These are phyloP conservation scores for Clonostachys sp. DNA, from an alignment of 2,329 filamentous ascomycete genomes.

Conservation along the genomic window DNA sequence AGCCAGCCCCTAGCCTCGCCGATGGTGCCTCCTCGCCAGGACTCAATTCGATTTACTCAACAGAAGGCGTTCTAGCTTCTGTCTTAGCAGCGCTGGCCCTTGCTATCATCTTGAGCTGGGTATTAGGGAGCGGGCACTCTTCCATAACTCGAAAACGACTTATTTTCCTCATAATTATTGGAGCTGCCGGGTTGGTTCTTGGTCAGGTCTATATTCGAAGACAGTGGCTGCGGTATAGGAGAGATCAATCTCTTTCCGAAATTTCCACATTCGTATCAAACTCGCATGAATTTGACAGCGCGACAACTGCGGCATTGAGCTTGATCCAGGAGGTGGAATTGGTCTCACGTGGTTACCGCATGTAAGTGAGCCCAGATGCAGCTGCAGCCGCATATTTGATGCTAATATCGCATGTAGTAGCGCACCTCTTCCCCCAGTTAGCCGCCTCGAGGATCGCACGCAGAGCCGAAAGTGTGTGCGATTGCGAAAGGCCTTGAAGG, in stretches of 20 bases:
- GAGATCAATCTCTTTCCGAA: constrained; percentile 68
- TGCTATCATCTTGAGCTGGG: constrained; percentile 71
- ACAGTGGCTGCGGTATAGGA: constrained; percentile 76
- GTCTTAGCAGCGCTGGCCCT: constrained; percentile 53
- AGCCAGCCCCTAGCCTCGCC: constrained; percentile 10
- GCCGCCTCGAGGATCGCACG: constrained; percentile 77
- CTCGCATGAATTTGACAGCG: constrained; percentile 77
- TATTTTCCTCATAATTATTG: constrained; percentile 37
- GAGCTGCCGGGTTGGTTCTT: constrained; percentile 47
- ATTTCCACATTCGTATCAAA: constrained; percentile 65
- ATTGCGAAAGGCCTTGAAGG: constrained; percentile 71
- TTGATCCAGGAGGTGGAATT: constrained; percentile 94
- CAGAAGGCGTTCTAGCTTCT: constrained; percentile 44
- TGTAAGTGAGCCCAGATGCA: constrained; percentile 45
- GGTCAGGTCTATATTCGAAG: constrained; percentile 71
- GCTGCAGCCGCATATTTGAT: constrained; percentile 1
- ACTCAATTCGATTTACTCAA: constrained; percentile 23
- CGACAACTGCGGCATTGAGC: constrained; percentile 69
- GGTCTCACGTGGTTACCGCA: constrained; percentile 82
- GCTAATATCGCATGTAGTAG: constrained; percentile 50
- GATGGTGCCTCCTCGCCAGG: constrained; percentile 1
- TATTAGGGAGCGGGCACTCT: constrained; percentile 44
- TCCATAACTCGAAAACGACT: constrained; percentile 53
- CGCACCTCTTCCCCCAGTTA: constrained; percentile 86
- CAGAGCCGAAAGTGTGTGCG: constrained; percentile 76